Base-by-base conservation (phyloP, 441 rosid species). In the Erodium moschatum region DNA sequence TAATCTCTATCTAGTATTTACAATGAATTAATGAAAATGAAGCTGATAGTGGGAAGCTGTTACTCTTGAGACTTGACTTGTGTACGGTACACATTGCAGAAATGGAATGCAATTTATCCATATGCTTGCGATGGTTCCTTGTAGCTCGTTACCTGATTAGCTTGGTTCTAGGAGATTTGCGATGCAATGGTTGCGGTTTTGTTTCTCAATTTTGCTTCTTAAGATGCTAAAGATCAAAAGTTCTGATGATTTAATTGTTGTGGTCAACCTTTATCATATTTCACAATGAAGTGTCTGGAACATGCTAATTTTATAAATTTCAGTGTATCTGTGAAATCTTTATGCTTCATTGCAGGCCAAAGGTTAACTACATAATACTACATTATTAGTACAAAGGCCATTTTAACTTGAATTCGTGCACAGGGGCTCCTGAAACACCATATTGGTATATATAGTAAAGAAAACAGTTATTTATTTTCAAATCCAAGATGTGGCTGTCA, bases 161-260 rank as follows among this genome's bases (percentile, higher is more conserved):
- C 16, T 18, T 54, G 61, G 16, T 48, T 16, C 6, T 20, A 6
- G 4, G 21, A 2, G 11, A 54, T 54, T 54, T 54, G 9, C 21
- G 6, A 54, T 54, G 24, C 16, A 16, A 16, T 54, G 60, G 10
- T 54, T 5, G 8, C 21, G 1, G 61, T 54, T 54, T 48, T n/a
- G 56, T n/a, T 48, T 48, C 56, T 48, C 13, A 48, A 48, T 54
- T 54, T 48, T n/a, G 56, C 16, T 48, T 48, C 56, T 48, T 48
- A 48, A 48, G 15, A 11, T 15, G 6, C 15, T 46, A 46, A 13
- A 13, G 52, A 46, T 46, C n/a, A 1, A 46, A 12, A 46, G n/a
- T 46, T 46, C n/a, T 46, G 52, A 46, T 46, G 3, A n/a, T 13
- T 12, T 12, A 46, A 46, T 2, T 46, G 52, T 46, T 46, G 52